A percentile compares a stretch with the other conserved stretches of the same genome.
phyloP scores from a whole-genome alignment of 2,329 filamentous ascomycete genomes.

The Neodidymelliopsis sp. region DNA sequence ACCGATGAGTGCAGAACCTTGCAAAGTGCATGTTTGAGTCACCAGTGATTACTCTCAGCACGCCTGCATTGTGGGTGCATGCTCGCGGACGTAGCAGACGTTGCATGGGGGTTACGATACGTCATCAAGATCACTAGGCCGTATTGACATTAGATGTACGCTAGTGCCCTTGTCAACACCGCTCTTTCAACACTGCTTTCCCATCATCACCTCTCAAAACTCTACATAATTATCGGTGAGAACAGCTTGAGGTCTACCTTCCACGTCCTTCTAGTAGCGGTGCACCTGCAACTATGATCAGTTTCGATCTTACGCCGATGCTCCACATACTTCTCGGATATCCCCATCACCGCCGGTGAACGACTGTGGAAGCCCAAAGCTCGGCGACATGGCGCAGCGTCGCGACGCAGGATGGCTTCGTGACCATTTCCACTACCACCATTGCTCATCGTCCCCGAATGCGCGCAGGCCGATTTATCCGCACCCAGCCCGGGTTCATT shows the following conservation, averaged over 20 bases:
- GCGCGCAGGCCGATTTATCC: constrained; percentile 3
- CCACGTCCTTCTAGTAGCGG: background rate
- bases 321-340: background rate
- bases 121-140: constrained; percentile 21
- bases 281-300: constrained; percentile 11
- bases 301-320: constrained; percentile 10
- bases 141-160: constrained; percentile 6
- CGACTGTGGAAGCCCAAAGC: constrained; percentile 11
- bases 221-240: constrained; percentile 39
- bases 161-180: constrained; percentile 32
- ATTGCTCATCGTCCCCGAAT: background rate
- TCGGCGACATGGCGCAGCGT: constrained; percentile 14
- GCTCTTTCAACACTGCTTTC: constrained; percentile 32
- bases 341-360: constrained; percentile 15
- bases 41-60: constrained; percentile 4
- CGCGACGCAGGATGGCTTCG: constrained; percentile 4
- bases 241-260: constrained; percentile 28
- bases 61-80: constrained; percentile 12
- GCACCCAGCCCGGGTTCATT: constrained; percentile 5
- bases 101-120: constrained; percentile 19
- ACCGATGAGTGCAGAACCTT: background rate
- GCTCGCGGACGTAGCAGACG: too few relatives aligned
- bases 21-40: constrained; percentile 12
- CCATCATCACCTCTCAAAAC: constrained; percentile 13
- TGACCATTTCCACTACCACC: background rate